Evolutionary conservation across 495 filamentous ascomycete genomes (phyloP).

Genomic region (Penicillium macrosclerotiorum): DNA sequence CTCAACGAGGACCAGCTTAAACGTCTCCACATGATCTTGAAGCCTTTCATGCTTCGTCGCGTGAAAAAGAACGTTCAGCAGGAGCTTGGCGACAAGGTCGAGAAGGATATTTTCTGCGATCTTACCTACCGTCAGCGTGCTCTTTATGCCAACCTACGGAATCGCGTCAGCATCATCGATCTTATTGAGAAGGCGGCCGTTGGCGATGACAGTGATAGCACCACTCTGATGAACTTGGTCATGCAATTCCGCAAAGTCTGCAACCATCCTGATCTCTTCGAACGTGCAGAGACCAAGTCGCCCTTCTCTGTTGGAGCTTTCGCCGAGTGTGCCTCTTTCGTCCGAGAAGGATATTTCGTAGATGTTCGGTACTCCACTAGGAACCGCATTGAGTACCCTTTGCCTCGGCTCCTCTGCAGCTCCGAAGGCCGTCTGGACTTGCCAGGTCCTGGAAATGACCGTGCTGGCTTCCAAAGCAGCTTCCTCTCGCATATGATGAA

Average conservation of each 20-base stretch:
- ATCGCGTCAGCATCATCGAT: constrained; percentile 98
- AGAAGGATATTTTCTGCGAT: constrained; percentile 93
- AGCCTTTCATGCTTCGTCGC: constrained; percentile 98
- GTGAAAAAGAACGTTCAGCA: constrained; percentile 99
- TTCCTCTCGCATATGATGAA: constrained; percentile 79
- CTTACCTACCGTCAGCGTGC: constrained; percentile 97
- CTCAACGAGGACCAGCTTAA: constrained; percentile 96
- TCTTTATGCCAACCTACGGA: constrained; percentile 83
- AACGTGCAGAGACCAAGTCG: constrained; percentile 86
- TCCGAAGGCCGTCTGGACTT: constrained; percentile 74
- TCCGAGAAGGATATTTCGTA: constrained; percentile 80
- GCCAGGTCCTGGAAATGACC: constrained; percentile 68
- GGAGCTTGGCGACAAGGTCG: constrained; percentile 97
- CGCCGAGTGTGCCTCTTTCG: constrained; percentile 91
- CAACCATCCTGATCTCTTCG: constrained; percentile 96
- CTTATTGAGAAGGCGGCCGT: constrained; percentile 94
- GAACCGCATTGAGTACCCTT: constrained; percentile 76
- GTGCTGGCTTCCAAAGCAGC: constrained; percentile 72
- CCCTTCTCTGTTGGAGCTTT: constrained; percentile 80
- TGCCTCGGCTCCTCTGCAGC: constrained; percentile 76
- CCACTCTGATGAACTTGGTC: constrained; percentile 96
- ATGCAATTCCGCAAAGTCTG: constrained; percentile 99
- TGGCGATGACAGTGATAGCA: constrained; percentile 91
- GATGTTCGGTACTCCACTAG: constrained; percentile 84
- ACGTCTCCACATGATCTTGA: constrained; percentile 97